A percentile compares a stretch with the other conserved stretches of the same genome.
Evolutionary conservation across 2,329 filamentous ascomycete genomes (phyloP).

Genomic region (Zopfia rhizophila): DNA sequence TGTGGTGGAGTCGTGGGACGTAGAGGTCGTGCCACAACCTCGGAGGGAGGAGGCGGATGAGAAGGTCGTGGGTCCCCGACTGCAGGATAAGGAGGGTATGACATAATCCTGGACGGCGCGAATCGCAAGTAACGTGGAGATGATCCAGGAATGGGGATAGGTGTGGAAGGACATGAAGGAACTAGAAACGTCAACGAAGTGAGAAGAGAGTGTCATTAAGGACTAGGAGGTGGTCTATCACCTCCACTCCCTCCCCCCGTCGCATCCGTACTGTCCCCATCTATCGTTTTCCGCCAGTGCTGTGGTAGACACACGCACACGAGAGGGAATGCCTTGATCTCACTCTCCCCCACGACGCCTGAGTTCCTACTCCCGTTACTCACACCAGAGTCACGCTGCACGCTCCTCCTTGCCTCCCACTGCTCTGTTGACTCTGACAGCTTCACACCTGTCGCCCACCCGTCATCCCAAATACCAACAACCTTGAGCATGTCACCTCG

Average conservation of each 20-base stretch:
- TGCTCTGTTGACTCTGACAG: constrained; percentile 86
- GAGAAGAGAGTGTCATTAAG: constrained; percentile 28
- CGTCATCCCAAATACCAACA: constrained; percentile 98
- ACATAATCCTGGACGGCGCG: too few relatives aligned
- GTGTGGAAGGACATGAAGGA: constrained; percentile 29
- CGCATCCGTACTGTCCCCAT: constrained; percentile 73
- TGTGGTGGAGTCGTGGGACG: constrained; percentile 23
- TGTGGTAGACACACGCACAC: constrained; percentile 96
- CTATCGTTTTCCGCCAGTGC: constrained; percentile 96
- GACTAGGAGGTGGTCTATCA: constrained; percentile 44
- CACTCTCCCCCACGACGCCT: constrained; percentile 64
- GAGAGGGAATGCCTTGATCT: constrained; percentile 97
- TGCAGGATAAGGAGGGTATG: too few relatives aligned
- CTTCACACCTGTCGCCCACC: constrained; percentile 94
- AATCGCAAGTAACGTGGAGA: too few relatives aligned
- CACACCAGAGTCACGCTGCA: constrained; percentile 91
- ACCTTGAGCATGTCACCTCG: constrained; percentile 98
- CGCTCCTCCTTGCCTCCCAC: constrained; percentile 79
- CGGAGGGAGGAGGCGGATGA: background rate
- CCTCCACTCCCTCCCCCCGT: constrained; percentile 44
- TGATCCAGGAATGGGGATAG: too few relatives aligned
- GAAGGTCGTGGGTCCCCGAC: too few relatives aligned
- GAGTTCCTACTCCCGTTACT: constrained; percentile 74
- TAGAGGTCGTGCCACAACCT: constrained; percentile 27
- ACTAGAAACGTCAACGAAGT: constrained; percentile 42